Base-by-base conservation (phyloP, 2,329 filamentous ascomycete genomes). In the Colletotrichum tropicale region DNA sequence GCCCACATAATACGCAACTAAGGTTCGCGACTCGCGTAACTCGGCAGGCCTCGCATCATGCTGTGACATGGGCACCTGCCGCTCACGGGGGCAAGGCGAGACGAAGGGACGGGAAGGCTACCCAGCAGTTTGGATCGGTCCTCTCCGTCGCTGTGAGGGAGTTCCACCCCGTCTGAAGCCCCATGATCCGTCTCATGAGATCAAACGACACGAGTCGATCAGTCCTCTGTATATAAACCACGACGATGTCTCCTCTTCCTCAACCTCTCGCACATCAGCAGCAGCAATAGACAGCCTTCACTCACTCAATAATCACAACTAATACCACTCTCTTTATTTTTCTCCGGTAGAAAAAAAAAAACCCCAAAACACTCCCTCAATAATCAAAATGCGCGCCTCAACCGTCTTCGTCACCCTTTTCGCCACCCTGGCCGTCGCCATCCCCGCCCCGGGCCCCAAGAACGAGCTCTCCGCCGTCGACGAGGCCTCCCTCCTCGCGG, bases 361-460 rank as follows among this genome's bases (percentile, higher is more conserved):
- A n/a, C n/a, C n/a, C 8, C 5, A 3, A 5, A 16, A 26, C 48
- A 21, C 52, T 38, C 21, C 58, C 26, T 32, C 18, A 60, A 28
- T 18, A 48, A 48, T 48, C 28, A 34, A 61, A 6, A 74, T 71
- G 72, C 72, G 72, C 48, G 67, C 60, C 67, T 71, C 68, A 18
- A 12, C 72, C 36, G 26, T 75, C 18, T 24, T 75, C 36, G 18
- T 62, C 36, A 32, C 72, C 36, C 36, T 75, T 52, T 61, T 75
- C 68, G 72, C 72, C 36, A 15, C 68, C 18, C 52, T 75, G 24
- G 61, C 72, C n/a, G 68, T 24, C 28, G 72, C 72, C 7, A 55
- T 38, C 4, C 72, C 72, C 24, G 18, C 34, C 36, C 30, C 48
- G 43, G 43, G 43, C 43, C 43, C 43, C 43, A 48, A 48, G 43